phyloP scores from a whole-genome alignment of 2,329 filamentous ascomycete genomes.

The Amphichorda felina region DNA sequence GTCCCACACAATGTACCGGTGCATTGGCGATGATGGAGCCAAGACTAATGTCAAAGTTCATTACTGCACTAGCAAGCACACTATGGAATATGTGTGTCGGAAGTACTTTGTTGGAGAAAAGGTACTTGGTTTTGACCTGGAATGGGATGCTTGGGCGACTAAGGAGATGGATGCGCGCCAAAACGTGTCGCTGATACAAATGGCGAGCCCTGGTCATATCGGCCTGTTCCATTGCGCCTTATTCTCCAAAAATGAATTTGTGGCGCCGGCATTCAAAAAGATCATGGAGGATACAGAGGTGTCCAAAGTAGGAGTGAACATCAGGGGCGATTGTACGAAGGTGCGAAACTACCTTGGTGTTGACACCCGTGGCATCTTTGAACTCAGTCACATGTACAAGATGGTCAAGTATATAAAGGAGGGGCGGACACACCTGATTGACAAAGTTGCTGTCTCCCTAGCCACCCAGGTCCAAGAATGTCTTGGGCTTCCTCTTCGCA shows the following conservation, averaged over 20 bases:
- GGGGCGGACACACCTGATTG: conserved; percentile 42
- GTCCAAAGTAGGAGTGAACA: conserved; percentile 65
- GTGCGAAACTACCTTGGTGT: conserved; percentile 56
- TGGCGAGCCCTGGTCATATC: conserved; percentile 66
- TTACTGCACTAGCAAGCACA: conserved; percentile 60
- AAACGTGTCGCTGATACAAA: conserved; percentile 72
- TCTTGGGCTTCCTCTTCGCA: conserved; percentile 63
- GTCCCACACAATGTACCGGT: conserved; percentile 57
- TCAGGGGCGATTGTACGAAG: conserved; percentile 59
- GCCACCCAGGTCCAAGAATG: conserved; percentile 59
- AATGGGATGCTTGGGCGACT: conserved; percentile 55
- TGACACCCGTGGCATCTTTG: conserved; percentile 55
- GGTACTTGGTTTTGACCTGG: conserved; percentile 79
- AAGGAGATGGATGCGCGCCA: conserved; percentile 39
- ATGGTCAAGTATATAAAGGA: conserved; percentile 55
- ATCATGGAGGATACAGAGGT: conserved; percentile 62
- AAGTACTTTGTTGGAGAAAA: conserved; percentile 56
- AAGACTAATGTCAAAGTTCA: conserved; percentile 53
- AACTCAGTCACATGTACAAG: conserved; percentile 73
- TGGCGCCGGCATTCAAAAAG: conserved; percentile 57
- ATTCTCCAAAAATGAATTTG: conserved; percentile 43
- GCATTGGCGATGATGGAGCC: conserved; percentile 25
- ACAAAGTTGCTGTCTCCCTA: conserved; percentile 54
- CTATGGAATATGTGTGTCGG: conserved; percentile 53
- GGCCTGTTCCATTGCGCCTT: conserved; percentile 71